phyloP scores from a whole-genome alignment of 768 basidiomycete species.

The Melanogaster broomeanus region DNA sequence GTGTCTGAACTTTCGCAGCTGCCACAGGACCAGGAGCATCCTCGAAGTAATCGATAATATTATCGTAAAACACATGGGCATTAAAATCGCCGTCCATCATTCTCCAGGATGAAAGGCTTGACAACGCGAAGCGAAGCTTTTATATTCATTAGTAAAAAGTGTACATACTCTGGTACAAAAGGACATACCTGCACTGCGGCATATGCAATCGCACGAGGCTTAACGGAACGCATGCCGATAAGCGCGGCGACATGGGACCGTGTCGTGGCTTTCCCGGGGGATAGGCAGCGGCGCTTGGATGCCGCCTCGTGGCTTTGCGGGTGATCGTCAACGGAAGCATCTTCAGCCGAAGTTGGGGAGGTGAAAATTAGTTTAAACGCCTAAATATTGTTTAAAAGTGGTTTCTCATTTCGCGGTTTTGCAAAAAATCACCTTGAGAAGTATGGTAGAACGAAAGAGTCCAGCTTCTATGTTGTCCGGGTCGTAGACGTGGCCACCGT shows the following conservation, averaged over 20 bases:
- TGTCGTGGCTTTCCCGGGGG: neutral
- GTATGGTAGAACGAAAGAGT: conserved; percentile 2
- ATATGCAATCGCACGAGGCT: conserved; percentile 25
- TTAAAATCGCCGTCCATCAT: neutral
- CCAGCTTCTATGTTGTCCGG: neutral
- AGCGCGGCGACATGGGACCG: conserved; percentile 5
- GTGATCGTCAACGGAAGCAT: neutral
- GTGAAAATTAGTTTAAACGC: conserved; percentile 21
- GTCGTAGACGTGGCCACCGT: neutral
- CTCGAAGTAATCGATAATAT: conserved; percentile 4
- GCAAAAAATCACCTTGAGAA: conserved; percentile 2
- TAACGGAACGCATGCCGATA: conserved; percentile 9
- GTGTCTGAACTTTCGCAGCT: neutral
- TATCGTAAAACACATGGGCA: neutral
- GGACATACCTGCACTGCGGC: conserved; percentile 22
- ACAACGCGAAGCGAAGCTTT: conserved; percentile 3
- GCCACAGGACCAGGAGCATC: neutral
- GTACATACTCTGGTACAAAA: no score
- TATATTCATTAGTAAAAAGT: no score
- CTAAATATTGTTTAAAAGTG: conserved; percentile 8
- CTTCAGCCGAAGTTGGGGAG: conserved; percentile 15
- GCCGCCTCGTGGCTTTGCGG: no score
- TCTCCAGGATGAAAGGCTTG: neutral
- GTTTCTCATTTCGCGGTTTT: no score
- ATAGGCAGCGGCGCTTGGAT: no score